Base-by-base conservation (phyloP, 768 basidiomycete genomes). In the Lactarius deliciosus region DNA sequence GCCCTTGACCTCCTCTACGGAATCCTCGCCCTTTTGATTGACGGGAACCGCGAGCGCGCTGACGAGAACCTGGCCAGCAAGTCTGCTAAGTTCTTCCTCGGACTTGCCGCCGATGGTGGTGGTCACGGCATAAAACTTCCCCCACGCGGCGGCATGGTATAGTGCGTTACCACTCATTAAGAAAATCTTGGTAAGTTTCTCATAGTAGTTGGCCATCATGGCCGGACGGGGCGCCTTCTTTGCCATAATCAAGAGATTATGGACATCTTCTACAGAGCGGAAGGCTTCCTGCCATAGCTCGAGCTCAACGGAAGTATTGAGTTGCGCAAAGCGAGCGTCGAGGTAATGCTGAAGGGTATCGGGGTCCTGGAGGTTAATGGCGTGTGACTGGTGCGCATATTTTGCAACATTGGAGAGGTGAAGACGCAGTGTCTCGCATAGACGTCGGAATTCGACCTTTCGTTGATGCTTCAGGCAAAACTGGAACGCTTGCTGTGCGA, bases 181-280 rank as follows among this genome's bases (percentile, higher is more conserved):
- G 82, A 98, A 99, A 69, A 99, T 96, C 74, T 90, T 91, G 53
- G 96, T 92, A 70, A 98, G 86, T 79, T 98, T 98, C 77, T 98
- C 95, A 79, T 98, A 98, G 79, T 98, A 98, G 77, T 92, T 94
- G 66, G 94, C 94, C 96, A 98, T 98, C 94, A 98, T 96, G 15
- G 89, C 84, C 0, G 94, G 93, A 40, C 94, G 88, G 1, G 94
- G 93, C 0, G 92, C 87, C 78, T 95, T 96, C 77, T 96, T 96
- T 34, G 91, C 90, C 85, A 94, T 88, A 13, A 89, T 92, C 70
- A 99, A 86, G 41, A 98, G 84, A 73, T 95, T 94, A 80, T 98
- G 96, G 45, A 98, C 92, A 76, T 99, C 96, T 77, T 99, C 96
- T 67, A 98, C 94, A 50, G 94, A 94, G 67, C 96, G 91, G 85